Base-by-base conservation (phyloP, 306 rosid species). In the Trifolium dubium region DNA sequence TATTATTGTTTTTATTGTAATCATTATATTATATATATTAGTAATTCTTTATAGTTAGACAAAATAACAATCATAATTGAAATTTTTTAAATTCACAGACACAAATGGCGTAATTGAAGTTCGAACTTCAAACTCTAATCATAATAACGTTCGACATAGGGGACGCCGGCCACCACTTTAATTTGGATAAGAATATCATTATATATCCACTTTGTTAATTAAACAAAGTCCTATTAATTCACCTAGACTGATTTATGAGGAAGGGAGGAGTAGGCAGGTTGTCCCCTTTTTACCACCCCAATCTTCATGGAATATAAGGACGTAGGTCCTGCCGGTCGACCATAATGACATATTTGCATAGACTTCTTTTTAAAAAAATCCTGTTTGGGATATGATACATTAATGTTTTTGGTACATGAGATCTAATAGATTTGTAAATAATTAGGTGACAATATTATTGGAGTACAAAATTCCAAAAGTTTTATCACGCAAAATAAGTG, bases 331-430 rank as follows among this genome's bases (percentile, higher is more conserved):
- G 31, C 5, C 31, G 40, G 65, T 60, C 65, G 65, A 60, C 40
- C 41, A 60, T 19, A n/a, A 31, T 9, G 17, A 5, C 31, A 53
- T 53, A 18, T 53, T 18, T 53, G 60, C 30, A 53, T 3, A 18
- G 4, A 53, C 60, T 31, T 9, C 30, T 30, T 30, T 13, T 13
- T 11, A 31, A 30, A 31, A 59, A 31, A 59, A 13, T 59, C 40
- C 0, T 59, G 65, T 60, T 60, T 2, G 0, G 10, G 41, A 60
- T 60, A 30, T 31, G 19, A 60, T 60, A 60, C 10, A 31, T 30
- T 60, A 31, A 31, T 60, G 41, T 60, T 31, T 55, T 31, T 6
- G 41, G 37, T 60, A 60, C 65, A 60, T 58, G 17, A 53, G 17
- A 53, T 29, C 2, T 58, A 9, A 12, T 4, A 29, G 37, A 58